These are phyloP conservation scores for Phytophthora sansomeana DNA, from an alignment of 352 stramenopile genomes.

Conservation along the genomic window DNA sequence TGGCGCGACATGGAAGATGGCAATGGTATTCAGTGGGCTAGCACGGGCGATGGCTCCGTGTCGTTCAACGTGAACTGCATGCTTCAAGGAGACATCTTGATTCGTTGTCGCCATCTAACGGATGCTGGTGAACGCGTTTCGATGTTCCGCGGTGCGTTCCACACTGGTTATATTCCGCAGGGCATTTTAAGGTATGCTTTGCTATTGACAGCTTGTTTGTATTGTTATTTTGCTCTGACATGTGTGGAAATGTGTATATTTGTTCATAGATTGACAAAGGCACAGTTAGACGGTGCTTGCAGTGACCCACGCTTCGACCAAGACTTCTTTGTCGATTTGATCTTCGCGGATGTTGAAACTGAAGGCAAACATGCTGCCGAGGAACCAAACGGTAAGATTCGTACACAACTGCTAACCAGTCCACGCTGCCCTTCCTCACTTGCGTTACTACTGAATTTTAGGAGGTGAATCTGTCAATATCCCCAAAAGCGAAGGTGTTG, in stretches of 20 bases:
- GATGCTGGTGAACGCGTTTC: constrained; percentile 88
- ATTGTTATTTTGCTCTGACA: background rate
- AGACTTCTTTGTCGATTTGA: constrained; percentile 97
- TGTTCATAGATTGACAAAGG: constrained; percentile 91
- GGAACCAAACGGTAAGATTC: constrained; percentile 26
- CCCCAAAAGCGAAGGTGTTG: constrained; percentile 74
- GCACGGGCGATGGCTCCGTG: constrained; percentile 86
- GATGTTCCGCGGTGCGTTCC: constrained; percentile 98
- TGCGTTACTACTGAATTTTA: constrained; percentile 4
- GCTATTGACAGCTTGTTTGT: background rate
- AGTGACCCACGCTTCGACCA: constrained; percentile 93
- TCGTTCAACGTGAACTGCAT: constrained; percentile 96
- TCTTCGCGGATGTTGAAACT: constrained; percentile 95
- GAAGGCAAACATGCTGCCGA: constrained; percentile 48
- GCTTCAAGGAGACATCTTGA: constrained; percentile 97
- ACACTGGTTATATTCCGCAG: constrained; percentile 98
- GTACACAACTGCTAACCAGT: background rate
- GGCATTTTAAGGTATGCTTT: constrained; percentile 89
- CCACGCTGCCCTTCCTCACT: constrained; percentile 1
- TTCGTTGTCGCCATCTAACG: constrained; percentile 96
- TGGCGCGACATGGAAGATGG: constrained; percentile 88
- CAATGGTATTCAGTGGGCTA: constrained; percentile 93
- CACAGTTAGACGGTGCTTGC: constrained; percentile 96
- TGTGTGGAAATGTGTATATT: background rate
- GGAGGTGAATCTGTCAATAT: constrained; percentile 19